These are phyloP conservation scores for Asterionellopsis glacialis DNA, from an alignment of 108 stramenopile species.

Conservation along the genomic window DNA sequence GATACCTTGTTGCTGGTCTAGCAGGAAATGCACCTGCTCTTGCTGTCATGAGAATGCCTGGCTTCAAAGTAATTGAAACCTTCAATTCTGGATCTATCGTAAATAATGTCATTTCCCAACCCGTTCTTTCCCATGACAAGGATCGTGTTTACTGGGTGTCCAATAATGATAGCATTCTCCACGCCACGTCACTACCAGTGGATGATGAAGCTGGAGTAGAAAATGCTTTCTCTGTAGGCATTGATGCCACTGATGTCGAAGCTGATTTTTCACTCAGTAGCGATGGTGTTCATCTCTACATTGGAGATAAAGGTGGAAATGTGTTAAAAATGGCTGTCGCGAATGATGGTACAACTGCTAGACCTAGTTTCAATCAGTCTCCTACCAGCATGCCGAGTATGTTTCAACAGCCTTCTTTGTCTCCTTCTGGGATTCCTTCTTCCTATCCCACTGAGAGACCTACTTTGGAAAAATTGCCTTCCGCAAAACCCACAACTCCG, in stretches of 20 bases:
- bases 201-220: conserved; percentile 1
- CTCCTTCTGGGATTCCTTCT: too few relatives aligned
- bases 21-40: conserved; percentile 2
- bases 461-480: too few relatives aligned
- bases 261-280: conserved; percentile 13
- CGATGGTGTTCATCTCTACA: conserved; percentile 14
- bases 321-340: not conserved
- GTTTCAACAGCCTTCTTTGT: too few relatives aligned
- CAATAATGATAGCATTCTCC: conserved; percentile 2
- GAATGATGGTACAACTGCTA: too few relatives aligned
- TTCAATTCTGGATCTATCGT: conserved; percentile 1
- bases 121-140: conserved; percentile 10
- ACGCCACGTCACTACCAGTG: not conserved
- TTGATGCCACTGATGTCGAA: not conserved
- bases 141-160: conserved; percentile 9
- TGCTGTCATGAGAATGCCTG: conserved; percentile 7
- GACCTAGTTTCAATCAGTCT: too few relatives aligned
- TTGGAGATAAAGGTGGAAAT: conserved; percentile 3
- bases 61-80: conserved; percentile 5
- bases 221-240: too few relatives aligned
- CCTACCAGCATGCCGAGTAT: too few relatives aligned
- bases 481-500: too few relatives aligned
- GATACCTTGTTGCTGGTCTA: too few relatives aligned
- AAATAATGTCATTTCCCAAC: conserved; percentile 3
- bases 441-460: too few relatives aligned